Evolutionary conservation across 208 protist species (phyloP).

Genomic region (Acanthamoeba comandoni): DNA sequence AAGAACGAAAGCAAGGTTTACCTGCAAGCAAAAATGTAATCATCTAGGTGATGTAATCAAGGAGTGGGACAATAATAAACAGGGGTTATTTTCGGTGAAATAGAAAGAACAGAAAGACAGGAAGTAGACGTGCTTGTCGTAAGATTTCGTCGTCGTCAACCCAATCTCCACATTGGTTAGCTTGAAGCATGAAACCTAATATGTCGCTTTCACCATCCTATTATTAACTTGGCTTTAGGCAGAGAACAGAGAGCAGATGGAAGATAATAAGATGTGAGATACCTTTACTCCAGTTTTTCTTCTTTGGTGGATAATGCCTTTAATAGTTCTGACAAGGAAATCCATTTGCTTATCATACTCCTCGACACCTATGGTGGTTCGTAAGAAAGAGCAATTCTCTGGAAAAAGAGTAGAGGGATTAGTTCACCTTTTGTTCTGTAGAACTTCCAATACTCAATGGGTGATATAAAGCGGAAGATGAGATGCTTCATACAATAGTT

Average conservation of each 20-base stretch:
- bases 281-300: background rate
- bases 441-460: conserved; percentile 49
- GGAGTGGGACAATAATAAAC: background rate
- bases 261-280: no score
- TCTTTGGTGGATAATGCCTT: conserved; percentile 10
- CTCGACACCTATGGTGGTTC: background rate
- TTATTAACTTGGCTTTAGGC: no score
- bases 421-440: conserved; percentile 9
- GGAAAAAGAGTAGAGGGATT: background rate
- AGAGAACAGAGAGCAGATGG: no score
- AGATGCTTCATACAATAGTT: conserved; percentile 65
- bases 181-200: conserved; percentile 4
- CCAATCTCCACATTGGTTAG: conserved; percentile 15
- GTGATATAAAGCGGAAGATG: conserved; percentile 42
- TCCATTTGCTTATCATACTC: conserved; percentile 58
- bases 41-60: conserved; percentile 1
- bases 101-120: background rate
- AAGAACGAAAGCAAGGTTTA: background rate
- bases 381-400: background rate
- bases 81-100: background rate
- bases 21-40: conserved; percentile 44
- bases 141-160: conserved; percentile 19
- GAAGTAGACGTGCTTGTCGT: background rate
- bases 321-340: conserved; percentile 29
- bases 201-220: conserved; percentile 42